A percentile compares a stretch with the other conserved stretches of the same genome.
Conservation (phyloP, 2,329 filamentous ascomycete genomes). For the Cadophora malorum region DNA sequence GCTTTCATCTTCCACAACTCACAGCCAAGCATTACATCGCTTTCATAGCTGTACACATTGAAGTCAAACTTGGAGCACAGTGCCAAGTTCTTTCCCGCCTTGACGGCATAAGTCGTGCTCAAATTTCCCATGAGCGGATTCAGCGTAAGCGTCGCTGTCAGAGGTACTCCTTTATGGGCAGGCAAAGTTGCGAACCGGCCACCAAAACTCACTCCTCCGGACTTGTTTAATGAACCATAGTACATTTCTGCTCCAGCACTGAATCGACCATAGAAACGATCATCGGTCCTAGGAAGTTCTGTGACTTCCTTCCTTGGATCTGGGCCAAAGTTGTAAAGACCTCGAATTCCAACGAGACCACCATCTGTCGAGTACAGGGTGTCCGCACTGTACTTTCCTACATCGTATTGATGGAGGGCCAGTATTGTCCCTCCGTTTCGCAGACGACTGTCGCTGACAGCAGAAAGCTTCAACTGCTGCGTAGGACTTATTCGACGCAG, state of each 20-base stretch:
- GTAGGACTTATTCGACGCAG: constrained; percentile 78
- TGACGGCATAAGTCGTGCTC: constrained; percentile 88
- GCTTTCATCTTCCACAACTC: constrained; percentile 81
- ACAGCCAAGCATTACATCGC: constrained; percentile 87
- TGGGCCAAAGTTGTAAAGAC: constrained; percentile 89
- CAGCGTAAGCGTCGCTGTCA: constrained; percentile 90
- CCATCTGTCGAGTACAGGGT: constrained; percentile 93
- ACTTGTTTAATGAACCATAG: constrained; percentile 94
- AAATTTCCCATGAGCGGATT: constrained; percentile 96
- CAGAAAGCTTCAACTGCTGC: constrained; percentile 80
- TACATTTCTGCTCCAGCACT: constrained; percentile 93
- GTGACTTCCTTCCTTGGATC: constrained; percentile 38
- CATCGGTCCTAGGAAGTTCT: constrained; percentile 47
- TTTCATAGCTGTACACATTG: constrained; percentile 98
- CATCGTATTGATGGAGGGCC: constrained; percentile 79
- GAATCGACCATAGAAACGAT: constrained; percentile 79
- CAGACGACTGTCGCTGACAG: constrained; percentile 74
- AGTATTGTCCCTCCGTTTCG: constrained; percentile 79
- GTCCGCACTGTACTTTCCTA: constrained; percentile 86
- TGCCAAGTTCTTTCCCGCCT: constrained; percentile 81
- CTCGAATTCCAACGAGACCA: constrained; percentile 83
- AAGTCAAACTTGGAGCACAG: constrained; percentile 94
- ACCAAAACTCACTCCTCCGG: constrained; percentile 87
- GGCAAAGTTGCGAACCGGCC: constrained; percentile 88
- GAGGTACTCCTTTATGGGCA: constrained; percentile 80